Conservation (phyloP, 441 rosid genomes). For the Brassica hybrid region DNA sequence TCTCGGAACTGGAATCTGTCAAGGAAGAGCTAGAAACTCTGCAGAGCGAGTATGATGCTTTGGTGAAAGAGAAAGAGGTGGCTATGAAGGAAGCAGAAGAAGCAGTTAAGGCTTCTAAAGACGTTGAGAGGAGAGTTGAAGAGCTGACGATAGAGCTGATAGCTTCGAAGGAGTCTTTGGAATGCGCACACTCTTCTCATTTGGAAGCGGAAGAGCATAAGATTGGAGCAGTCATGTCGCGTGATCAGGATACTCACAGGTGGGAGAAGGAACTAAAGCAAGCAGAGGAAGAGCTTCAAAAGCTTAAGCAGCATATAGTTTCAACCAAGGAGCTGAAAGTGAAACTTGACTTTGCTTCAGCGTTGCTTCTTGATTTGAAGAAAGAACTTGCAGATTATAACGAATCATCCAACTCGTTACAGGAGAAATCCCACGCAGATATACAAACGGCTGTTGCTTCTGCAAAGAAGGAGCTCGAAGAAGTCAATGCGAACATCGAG, state of each 20-base stretch:
- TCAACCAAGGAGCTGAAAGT: constrained; percentile 71
- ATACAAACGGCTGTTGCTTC: constrained; percentile 73
- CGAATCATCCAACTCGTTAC: constrained; percentile 57
- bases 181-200: constrained; percentile 87
- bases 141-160: constrained; percentile 86
- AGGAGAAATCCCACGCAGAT: constrained; percentile 53
- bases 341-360: constrained; percentile 73
- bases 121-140: constrained; percentile 88
- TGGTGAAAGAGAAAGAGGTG: constrained; percentile 61
- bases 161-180: constrained; percentile 77
- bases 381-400: constrained; percentile 79
- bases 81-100: constrained; percentile 79
- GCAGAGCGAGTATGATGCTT: constrained; percentile 54
- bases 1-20: constrained; percentile 72
- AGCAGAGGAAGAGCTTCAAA: constrained; percentile 85
- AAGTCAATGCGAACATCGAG: constrained; percentile 75
- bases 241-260: constrained; percentile 76
- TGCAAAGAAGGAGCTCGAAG: constrained; percentile 88
- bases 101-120: constrained; percentile 73
- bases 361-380: constrained; percentile 73
- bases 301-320: constrained; percentile 67
- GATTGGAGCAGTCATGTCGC: constrained; percentile 83
- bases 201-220: constrained; percentile 92
- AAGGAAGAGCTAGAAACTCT: constrained; percentile 67
- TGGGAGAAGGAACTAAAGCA: constrained; percentile 94